A percentile compares a stretch with the other conserved stretches of the same genome.
Evolutionary conservation across 306 rosid species (phyloP).

Genomic region (Inga oerstediana): DNA sequence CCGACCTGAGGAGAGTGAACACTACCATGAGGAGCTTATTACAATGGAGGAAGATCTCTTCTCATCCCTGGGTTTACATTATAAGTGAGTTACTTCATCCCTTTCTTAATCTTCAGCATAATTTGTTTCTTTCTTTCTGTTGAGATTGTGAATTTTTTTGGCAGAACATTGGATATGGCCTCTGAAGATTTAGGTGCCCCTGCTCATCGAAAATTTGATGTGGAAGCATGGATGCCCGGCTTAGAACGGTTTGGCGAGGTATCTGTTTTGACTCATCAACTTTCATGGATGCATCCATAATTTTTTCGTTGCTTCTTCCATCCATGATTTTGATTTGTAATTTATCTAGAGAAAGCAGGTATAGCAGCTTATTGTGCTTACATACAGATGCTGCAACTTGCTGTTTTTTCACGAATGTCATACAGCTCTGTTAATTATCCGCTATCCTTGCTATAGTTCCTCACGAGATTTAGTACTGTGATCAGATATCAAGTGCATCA

Average conservation of each 20-base stretch:
- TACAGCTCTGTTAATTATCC: constrained; percentile 16
- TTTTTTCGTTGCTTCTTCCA: background rate
- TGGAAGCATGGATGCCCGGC: constrained; percentile 99
- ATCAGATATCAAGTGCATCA: constrained; percentile 90
- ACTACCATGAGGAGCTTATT: constrained; percentile 83
- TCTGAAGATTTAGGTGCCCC: constrained; percentile 95
- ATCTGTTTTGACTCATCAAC: constrained; percentile 25
- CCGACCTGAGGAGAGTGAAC: constrained; percentile 82
- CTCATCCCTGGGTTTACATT: constrained; percentile 82
- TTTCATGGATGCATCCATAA: background rate
- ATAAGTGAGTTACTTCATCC: constrained; percentile 51
- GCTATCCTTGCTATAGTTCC: background rate
- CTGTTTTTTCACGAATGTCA: background rate
- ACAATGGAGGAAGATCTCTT: constrained; percentile 86
- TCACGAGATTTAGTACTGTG: constrained; percentile 27
- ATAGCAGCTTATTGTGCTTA: background rate
- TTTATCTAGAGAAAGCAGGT: constrained; percentile 12
- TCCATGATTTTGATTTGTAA: background rate
- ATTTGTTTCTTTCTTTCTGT: constrained; percentile 19
- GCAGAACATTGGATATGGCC: constrained; percentile 96
- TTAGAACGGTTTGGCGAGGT: constrained; percentile 94
- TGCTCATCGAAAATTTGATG: constrained; percentile 88
- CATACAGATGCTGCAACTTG: background rate
- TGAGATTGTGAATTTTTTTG: constrained; percentile 31
- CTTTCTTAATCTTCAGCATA: constrained; percentile 26